phyloP scores from a whole-genome alignment of 257 asterid genomes.

The Coffea eugenioides region DNA sequence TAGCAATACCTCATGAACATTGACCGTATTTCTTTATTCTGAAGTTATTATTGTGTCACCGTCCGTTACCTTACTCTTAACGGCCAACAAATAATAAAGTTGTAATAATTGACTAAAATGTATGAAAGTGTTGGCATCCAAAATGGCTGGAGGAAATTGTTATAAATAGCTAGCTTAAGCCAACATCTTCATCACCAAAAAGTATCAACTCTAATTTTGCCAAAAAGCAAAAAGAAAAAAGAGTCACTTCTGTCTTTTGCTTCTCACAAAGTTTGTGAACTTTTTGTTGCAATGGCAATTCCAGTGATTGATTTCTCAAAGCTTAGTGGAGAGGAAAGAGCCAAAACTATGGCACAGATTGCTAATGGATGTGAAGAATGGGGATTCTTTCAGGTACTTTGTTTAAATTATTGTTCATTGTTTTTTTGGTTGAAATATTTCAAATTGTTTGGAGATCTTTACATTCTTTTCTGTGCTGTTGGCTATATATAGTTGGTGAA shows the following conservation, averaged over 20 bases:
- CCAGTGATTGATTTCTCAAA: slow-evolving; percentile 89
- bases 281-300: slow-evolving; percentile 53
- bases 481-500: slow-evolving; percentile 53
- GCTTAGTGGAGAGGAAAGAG: slow-evolving; percentile 72
- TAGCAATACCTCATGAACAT: slow-evolving; percentile 25
- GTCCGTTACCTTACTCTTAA: slow-evolving; percentile 43
- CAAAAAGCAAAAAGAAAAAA: background rate
- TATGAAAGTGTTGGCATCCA: slow-evolving; percentile 37
- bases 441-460: background rate
- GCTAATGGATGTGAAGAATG: slow-evolving; percentile 75
- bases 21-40: slow-evolving; percentile 31
- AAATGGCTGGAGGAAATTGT: slow-evolving; percentile 24
- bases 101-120: background rate
- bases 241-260: too few species aligned
- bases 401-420: background rate
- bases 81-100: slow-evolving; percentile 28
- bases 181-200: slow-evolving; percentile 20
- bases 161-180: slow-evolving; percentile 39
- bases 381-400: slow-evolving; percentile 85
- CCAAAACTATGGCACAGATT: slow-evolving; percentile 55
- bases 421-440: too few species aligned
- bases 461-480: background rate
- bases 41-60: slow-evolving; percentile 38
- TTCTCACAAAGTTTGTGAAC: background rate
- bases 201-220: background rate